phyloP scores from a whole-genome alignment of 2,329 filamentous ascomycete species.

The Hymenoscyphus albidus region DNA sequence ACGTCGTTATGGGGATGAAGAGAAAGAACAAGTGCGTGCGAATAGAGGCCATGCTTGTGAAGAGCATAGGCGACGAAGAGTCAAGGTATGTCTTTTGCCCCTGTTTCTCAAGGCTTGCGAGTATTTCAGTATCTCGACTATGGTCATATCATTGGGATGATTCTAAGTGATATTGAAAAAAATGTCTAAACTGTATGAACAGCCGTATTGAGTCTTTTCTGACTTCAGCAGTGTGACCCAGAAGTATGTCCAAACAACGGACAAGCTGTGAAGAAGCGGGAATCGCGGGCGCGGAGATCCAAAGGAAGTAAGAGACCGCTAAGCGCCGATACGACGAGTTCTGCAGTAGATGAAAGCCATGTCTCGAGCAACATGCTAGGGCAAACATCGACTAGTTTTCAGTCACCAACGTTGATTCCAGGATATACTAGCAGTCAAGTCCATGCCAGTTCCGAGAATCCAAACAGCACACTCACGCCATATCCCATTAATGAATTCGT shows the following conservation, averaged over 20 bases:
- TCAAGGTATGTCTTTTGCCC: neutral
- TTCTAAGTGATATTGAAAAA: neutral
- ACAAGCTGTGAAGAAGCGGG: neutral
- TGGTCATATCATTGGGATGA: neutral
- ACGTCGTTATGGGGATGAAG: neutral
- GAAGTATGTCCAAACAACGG: conserved; percentile 59
- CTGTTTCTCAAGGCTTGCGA: neutral
- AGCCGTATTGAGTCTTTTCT: neutral
- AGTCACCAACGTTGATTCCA: neutral
- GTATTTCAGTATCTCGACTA: neutral
- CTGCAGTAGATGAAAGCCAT: neutral
- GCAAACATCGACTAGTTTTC: neutral
- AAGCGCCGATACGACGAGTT: neutral
- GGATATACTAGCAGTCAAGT: neutral
- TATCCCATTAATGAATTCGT: neutral
- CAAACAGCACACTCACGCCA: neutral
- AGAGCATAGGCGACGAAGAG: conserved; percentile 2
- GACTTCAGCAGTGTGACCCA: conserved; percentile 5
- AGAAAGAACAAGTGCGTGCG: neutral
- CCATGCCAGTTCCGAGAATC: neutral
- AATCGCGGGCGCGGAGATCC: neutral
- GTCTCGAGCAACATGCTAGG: neutral
- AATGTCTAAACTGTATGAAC: neutral
- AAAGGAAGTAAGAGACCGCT: neutral
- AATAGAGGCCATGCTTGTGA: conserved; percentile 5